Evolutionary conservation across 139 green algal species (phyloP), one percentile per base, ranked within the genome.

Genomic region (Spirogloea muscicola): DNA sequence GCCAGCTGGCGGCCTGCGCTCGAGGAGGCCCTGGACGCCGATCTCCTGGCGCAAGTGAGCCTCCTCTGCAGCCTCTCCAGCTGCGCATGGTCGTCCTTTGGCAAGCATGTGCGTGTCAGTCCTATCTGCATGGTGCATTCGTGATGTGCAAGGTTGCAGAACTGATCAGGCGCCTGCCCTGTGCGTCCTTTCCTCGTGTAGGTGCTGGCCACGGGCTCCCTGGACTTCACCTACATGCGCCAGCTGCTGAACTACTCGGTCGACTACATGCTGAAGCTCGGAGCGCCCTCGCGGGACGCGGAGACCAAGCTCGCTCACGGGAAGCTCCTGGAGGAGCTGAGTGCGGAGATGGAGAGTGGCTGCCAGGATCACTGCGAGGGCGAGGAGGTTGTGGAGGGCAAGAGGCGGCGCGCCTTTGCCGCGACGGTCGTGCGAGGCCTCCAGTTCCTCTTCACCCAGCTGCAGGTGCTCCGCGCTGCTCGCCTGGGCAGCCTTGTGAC

Each of bases 261-360:
- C 36, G 60, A 67, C 7, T 68, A 55, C 18, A 68, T 70, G 44
- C 60, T 70, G 7, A 43, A 51, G 7, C 9, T 55, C 9, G 60
- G 60, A 60, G 60, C 60, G 46, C 60, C 60, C 9, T 31, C 60
- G 46, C 5, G 60, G 6, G 60, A 70, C 9, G 42, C 6, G 31
- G 6, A 70, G 7, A n/a, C 46, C 6, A 6, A 60, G 46, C 41
- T 7, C 44, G 60, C 37, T 5, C 46, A 70, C 41, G 31, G 42
- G 9, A 58, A 60, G 18, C 46, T 70, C 7, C 60, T 70, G 7
- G 38, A 31, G 39, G 60, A 70, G 60, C 60, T 70, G 37, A 33
- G 31, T 64, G 60, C 60, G 36, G 41, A 67, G 7, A 51, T 60
- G 46, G 38, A n/a, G n/a, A n/a, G n/a, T n/a, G n/a, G n/a, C n/a